A percentile compares a stretch with the other conserved stretches of the same genome.
Evolutionary conservation across 805 yeast genomes (phyloP).

Genomic region (Cyberlindnera xylosilytica): DNA sequence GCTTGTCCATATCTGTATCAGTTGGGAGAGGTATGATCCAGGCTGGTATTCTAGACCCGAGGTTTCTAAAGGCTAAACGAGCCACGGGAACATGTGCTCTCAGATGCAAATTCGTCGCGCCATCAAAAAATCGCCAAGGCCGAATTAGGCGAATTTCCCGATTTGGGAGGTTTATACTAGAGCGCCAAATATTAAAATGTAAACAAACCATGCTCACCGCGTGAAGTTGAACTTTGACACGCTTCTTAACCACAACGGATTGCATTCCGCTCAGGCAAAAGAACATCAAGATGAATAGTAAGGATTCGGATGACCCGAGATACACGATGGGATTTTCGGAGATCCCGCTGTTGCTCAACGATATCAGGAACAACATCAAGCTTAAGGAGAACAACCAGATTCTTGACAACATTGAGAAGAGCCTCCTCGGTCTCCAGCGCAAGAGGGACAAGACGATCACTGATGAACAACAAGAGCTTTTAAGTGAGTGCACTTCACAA

Average conservation of each 20-base stretch:
- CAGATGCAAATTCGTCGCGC: neutral
- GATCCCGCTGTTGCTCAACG: no score
- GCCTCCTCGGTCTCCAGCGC: constrained; percentile 30
- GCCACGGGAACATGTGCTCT: neutral
- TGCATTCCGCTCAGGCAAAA: no score
- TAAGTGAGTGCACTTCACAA: constrained; percentile 5
- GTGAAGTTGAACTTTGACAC: neutral
- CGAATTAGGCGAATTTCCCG: neutral
- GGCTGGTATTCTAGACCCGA: no score
- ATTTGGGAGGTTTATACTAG: neutral
- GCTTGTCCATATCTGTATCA: constrained; percentile 26
- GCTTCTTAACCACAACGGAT: neutral
- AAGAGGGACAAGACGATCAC: constrained; percentile 30
- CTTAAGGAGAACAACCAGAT: no score
- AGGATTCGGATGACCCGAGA: no score
- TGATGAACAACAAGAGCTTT: constrained; percentile 21
- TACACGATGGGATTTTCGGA: no score
- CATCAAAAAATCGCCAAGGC: neutral
- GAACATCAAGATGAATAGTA: no score
- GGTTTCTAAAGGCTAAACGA: no score
- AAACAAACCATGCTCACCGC: constrained; percentile 3
- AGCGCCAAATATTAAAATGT: no score
- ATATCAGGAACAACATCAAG: no score
- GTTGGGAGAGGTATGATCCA: no score
- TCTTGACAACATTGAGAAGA: constrained; percentile 42